Evolutionary conservation across 768 basidiomycete genomes (phyloP).

Genomic region (Holtermannia corniformis): DNA sequence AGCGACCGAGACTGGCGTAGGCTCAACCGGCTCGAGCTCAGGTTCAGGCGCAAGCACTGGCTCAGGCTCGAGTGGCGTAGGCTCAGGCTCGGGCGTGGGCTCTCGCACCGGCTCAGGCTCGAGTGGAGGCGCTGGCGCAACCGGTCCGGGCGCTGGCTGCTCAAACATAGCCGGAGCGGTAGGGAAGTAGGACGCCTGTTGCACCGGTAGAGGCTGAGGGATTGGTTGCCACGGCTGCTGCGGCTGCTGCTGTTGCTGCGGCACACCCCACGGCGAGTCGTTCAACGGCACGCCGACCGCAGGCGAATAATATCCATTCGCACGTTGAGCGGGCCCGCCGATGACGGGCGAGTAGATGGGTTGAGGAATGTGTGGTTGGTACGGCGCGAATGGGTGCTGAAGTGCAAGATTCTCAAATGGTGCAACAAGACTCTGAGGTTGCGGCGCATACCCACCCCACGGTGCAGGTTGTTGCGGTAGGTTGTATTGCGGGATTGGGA

Average conservation of each 20-base stretch:
- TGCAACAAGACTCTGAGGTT: neutral
- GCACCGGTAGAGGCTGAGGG: slow-evolving; percentile 6
- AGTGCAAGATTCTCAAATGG: neutral
- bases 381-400: neutral
- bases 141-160: neutral
- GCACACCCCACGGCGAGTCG: slow-evolving; percentile 25
- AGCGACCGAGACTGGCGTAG: slow-evolving; percentile 8
- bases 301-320: slow-evolving; percentile 19
- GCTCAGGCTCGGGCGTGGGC: neutral
- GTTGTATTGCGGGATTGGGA: slow-evolving; percentile 22
- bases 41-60: slow-evolving; percentile 7
- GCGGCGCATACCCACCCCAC: neutral
- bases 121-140: slow-evolving; percentile 5
- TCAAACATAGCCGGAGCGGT: neutral
- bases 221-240: slow-evolving; percentile 13
- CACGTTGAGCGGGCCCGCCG: slow-evolving; percentile 10
- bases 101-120: slow-evolving; percentile 6
- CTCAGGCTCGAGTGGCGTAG: neutral
- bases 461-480: slow-evolving; percentile 8
- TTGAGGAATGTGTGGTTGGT: neutral
- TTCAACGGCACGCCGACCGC: slow-evolving; percentile 19
- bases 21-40: neutral
- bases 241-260: slow-evolving; percentile 23
- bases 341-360: slow-evolving; percentile 16
- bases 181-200: slow-evolving; percentile 3